Base-by-base conservation (phyloP, 208 protist species). In the Acanthamoeba triangularis region DNA sequence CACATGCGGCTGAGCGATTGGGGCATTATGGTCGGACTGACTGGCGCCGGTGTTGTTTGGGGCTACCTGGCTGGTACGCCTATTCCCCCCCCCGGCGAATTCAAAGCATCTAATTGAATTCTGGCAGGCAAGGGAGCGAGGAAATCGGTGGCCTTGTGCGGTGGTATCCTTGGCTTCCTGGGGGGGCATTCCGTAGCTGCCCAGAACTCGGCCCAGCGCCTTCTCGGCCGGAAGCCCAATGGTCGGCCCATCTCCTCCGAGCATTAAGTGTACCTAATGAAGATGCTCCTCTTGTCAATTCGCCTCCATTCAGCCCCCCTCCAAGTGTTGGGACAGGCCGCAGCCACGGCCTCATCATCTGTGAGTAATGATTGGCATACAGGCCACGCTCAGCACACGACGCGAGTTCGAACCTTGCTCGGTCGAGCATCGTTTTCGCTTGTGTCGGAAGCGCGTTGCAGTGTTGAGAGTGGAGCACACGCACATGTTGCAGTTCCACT, bases 1-100 rank as follows among this genome's bases (percentile, higher is more conserved):
- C 52, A 85, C 76, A 59, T 85, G 41, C 35, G 76, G 5, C 47
- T 85, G 76, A 49, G 5, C 20, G 76, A 85, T 25, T 85, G 76
- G 76, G 76, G 44, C n/a, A 56, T 59, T 44, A 3, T 85, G 18
- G 47, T 13, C 41, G 76, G 76, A 4, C 44, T 85, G 25, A 59
- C 76, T 10, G 76, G 6, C 23, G 44, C 54, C 0, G 76, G 76
- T 8, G 54, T 41, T 30, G 76, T 14, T 13, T 85, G 76, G 76
- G 76, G 76, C 47, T 85, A 85, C 47, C 0, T 85, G 14, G 76
- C 25, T 33, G 76, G 76, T 85, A 67, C 41, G 5, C n/a, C 13
- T 76, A 28, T 28, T 85, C 47, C 76, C 76, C 44, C n/a, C 76
- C 6, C 25, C 0, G 0, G 16, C 16, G 8, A 85, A n/a, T 37